Percentiles rank a stretch among this genome's conserved stretches.
These are phyloP conservation scores for Trypanosoma platydactyli DNA, from an alignment of 208 protist genomes.

Conservation along the genomic window DNA sequence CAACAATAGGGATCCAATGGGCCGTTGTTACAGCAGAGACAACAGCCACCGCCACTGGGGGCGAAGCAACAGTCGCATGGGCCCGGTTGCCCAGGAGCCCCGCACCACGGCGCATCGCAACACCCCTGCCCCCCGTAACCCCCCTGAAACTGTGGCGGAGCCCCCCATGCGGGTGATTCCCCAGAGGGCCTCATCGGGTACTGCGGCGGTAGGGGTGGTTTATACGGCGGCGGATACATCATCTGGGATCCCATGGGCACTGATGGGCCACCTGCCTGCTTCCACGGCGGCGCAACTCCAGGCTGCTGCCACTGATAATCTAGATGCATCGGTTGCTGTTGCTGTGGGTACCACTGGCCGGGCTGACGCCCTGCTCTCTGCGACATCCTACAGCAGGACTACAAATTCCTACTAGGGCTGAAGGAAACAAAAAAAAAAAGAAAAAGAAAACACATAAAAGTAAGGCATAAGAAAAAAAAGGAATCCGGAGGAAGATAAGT, in stretches of 20 bases:
- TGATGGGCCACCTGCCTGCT: slow-evolving; percentile 2
- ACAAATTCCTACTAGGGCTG: too few relatives aligned
- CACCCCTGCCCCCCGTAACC: slow-evolving; percentile 6
- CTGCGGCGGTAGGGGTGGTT: slow-evolving; percentile 4
- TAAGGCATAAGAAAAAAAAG: slow-evolving; percentile 6
- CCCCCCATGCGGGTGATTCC: slow-evolving; percentile 6
- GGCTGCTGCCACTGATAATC: slow-evolving; percentile 18
- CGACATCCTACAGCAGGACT: background rate
- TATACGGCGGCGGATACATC: slow-evolving; percentile 7
- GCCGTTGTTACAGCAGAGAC: slow-evolving; percentile 1
- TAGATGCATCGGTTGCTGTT: slow-evolving; percentile 20
- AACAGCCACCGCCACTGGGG: background rate
- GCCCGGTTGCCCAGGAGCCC: slow-evolving; percentile 4
- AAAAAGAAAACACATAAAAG: too few relatives aligned
- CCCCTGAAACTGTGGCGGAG: slow-evolving; percentile 16
- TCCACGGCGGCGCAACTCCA: background rate
- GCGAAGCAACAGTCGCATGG: slow-evolving; percentile 7
- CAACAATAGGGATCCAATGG: slow-evolving; percentile 68
- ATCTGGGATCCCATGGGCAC: background rate
- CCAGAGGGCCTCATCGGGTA: slow-evolving; percentile 2
- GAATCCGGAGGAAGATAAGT: too few relatives aligned
- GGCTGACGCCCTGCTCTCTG: slow-evolving; percentile 17
- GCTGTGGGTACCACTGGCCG: slow-evolving; percentile 45
- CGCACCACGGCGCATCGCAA: slow-evolving; percentile 7
- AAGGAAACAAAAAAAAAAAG: slow-evolving; percentile 24